These are phyloP conservation scores for Trichoderma koningii DNA, from an alignment of 2,329 filamentous ascomycete species.

Conservation along the genomic window DNA sequence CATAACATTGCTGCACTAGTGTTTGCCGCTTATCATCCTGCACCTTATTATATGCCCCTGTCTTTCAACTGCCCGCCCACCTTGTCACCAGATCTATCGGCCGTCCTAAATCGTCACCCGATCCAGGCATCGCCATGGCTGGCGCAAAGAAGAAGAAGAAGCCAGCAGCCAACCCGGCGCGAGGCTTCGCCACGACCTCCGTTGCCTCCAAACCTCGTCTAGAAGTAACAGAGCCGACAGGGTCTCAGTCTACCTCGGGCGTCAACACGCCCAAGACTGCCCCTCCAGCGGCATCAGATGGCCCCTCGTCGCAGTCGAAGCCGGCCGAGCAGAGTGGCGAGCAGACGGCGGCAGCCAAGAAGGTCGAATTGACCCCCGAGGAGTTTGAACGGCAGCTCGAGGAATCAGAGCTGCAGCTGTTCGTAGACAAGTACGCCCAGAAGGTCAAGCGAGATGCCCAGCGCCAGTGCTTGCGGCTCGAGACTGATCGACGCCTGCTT, in stretches of 20 bases:
- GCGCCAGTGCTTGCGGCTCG: conserved; percentile 74
- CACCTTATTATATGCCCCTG: background rate
- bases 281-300: conserved; percentile 36
- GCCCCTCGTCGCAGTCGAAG: conserved; percentile 30
- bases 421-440: conserved; percentile 80
- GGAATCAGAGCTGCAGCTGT: conserved; percentile 81
- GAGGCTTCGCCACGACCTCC: conserved; percentile 93
- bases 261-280: conserved; percentile 35
- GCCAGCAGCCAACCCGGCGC: conserved; percentile 78
- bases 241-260: conserved; percentile 33
- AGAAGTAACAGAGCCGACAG: conserved; percentile 52
- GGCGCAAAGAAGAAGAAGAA: conserved; percentile 87
- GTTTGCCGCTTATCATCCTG: background rate
- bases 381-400: conserved; percentile 89
- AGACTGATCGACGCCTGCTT: conserved; percentile 82
- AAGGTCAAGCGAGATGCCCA: conserved; percentile 79
- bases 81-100: background rate
- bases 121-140: conserved; percentile 57
- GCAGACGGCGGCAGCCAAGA: conserved; percentile 26
- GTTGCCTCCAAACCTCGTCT: conserved; percentile 78
- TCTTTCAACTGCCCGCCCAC: background rate
- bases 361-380: conserved; percentile 70
- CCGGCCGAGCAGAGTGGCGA: conserved; percentile 11
- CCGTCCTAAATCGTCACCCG: background rate
- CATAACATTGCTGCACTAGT: background rate